Evolutionary conservation across 2,329 filamentous ascomycete genomes (phyloP).

Genomic region (Apiospora phragmitis): DNA sequence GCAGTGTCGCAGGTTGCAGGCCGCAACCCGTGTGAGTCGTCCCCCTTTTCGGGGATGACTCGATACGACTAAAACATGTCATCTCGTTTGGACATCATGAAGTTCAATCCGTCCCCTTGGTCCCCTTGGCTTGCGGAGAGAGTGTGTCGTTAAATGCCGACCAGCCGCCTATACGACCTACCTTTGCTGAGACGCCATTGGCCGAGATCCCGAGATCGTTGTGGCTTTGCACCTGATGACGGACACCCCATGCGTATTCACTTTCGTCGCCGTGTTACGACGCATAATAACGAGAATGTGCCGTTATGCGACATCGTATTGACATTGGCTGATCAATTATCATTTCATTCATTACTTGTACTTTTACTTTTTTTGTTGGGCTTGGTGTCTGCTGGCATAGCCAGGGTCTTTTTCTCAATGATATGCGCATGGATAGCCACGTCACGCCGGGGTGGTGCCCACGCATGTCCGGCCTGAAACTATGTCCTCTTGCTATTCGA

Average conservation of each 20-base stretch:
- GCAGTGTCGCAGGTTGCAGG: background rate
- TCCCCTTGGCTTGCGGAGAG: background rate
- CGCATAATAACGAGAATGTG: slow-evolving; percentile 8
- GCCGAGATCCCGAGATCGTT: slow-evolving; percentile 1
- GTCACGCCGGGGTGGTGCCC: slow-evolving; percentile 1
- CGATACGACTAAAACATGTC: slow-evolving; percentile 6
- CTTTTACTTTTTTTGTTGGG: background rate
- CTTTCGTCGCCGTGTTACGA: background rate
- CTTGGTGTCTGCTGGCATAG: background rate
- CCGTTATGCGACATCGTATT: background rate
- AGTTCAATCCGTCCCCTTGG: background rate
- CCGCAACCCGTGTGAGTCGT: background rate
- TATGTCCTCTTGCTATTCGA: background rate
- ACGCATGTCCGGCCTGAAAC: slow-evolving; percentile 5
- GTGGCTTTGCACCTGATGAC: slow-evolving; percentile 5
- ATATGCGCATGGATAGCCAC: slow-evolving; percentile 6
- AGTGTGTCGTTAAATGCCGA: background rate
- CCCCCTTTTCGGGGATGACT: slow-evolving; percentile 4
- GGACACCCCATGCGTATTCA: background rate
- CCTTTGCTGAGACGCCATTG: background rate
- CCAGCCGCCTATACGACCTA: background rate
- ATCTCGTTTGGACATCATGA: background rate
- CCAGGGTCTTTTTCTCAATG: background rate
- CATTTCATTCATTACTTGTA: background rate
- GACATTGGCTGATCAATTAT: background rate